A percentile compares a stretch with the other conserved stretches of the same genome.
Conservation (phyloP, 2,329 filamentous ascomycete genomes). For the Colletotrichum sp. region DNA sequence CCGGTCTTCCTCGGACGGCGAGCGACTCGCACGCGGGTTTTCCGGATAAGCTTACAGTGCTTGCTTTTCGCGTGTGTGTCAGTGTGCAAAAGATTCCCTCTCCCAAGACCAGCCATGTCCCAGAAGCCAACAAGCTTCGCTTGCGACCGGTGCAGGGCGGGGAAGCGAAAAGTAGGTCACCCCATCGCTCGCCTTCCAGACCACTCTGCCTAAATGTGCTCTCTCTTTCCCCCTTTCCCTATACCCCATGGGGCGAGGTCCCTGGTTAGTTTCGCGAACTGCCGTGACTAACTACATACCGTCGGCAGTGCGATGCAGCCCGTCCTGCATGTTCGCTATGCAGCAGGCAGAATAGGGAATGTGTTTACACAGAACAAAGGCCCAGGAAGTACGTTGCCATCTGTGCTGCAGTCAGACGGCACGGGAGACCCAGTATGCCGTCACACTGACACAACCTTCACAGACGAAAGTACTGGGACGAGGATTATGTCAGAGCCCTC, state of each 20-base stretch:
- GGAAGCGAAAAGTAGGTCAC: conserved; percentile 13
- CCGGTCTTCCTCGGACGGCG: not conserved
- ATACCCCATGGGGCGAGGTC: not conserved
- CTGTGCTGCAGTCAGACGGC: not conserved
- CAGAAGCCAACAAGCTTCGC: conserved; percentile 16
- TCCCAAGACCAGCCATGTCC: not conserved
- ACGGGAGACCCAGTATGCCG: not conserved
- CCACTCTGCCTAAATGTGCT: not conserved
- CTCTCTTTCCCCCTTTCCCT: not conserved
- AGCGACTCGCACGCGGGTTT: not conserved
- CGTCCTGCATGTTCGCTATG: conserved; percentile 22
- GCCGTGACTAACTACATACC: not conserved
- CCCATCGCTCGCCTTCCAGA: not conserved
- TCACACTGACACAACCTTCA: not conserved
- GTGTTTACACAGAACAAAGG: conserved; percentile 14
- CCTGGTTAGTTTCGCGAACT: not conserved
- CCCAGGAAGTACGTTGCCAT: conserved; percentile 4
- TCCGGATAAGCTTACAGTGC: not conserved
- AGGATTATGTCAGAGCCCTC: conserved; percentile 23
- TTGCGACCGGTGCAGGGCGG: conserved; percentile 13
- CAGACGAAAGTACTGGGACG: conserved; percentile 24
- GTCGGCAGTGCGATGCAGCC: conserved; percentile 20
- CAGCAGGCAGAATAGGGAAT: conserved; percentile 17
- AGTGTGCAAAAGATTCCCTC: not conserved
- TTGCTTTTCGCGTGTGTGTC: not conserved